These are phyloP conservation scores for Fusarium poae DNA, from an alignment of 2,329 filamentous ascomycete species.

Conservation along the genomic window DNA sequence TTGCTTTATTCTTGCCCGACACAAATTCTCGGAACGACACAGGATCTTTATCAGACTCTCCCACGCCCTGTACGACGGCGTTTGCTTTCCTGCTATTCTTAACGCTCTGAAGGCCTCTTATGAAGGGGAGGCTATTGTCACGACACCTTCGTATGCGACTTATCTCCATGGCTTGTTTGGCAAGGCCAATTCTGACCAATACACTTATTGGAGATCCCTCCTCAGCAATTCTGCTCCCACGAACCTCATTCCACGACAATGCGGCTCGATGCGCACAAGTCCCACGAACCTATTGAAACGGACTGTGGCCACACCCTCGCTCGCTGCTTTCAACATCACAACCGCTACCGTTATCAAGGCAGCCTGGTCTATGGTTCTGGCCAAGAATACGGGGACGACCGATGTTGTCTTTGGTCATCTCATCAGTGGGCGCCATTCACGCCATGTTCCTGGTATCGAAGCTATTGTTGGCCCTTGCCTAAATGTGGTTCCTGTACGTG, in stretches of 20 bases:
- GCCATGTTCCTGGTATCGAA: conserved; percentile 22
- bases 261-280: not conserved
- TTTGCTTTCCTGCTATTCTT: conserved; percentile 36
- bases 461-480: conserved; percentile 33
- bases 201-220: conserved; percentile 29
- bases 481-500: conserved; percentile 34
- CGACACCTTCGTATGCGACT: conserved; percentile 7
- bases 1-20: conserved; percentile 19
- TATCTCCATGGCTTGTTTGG: conserved; percentile 20
- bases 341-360: conserved; percentile 59
- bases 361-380: conserved; percentile 59
- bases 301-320: conserved; percentile 21
- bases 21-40: conserved; percentile 17
- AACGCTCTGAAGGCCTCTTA: conserved; percentile 10
- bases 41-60: conserved; percentile 34
- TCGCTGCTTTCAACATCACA: conserved; percentile 38
- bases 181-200: not conserved
- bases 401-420: conserved; percentile 44
- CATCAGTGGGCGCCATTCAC: conserved; percentile 33
- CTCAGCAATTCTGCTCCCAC: conserved; percentile 24
- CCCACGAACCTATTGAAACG: conserved; percentile 14
- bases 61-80: conserved; percentile 34
- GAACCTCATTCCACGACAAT: conserved; percentile 3
- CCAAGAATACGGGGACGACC: conserved; percentile 51
- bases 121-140: conserved; percentile 16